Evolutionary conservation across 257 asterid genomes (phyloP).

Genomic region (Solanum sejunctum): DNA sequence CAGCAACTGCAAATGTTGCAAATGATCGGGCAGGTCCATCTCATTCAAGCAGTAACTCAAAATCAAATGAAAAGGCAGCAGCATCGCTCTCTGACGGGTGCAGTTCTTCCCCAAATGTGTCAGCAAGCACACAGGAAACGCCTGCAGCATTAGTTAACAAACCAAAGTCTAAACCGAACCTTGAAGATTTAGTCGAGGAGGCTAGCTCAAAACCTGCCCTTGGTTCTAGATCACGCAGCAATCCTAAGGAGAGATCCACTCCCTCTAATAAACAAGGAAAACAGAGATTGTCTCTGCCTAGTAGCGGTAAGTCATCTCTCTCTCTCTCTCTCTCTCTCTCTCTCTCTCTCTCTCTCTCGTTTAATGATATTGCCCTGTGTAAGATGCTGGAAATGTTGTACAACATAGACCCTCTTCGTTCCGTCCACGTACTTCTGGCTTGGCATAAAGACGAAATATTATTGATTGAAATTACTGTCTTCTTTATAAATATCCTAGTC

Average conservation of each 20-base stretch:
- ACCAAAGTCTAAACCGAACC: constrained; percentile 38
- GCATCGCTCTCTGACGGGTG: constrained; percentile 55
- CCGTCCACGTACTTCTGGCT: background rate
- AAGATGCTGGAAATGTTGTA: background rate
- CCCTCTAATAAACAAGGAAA: constrained; percentile 54
- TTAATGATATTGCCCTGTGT: background rate
- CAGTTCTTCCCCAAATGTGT: constrained; percentile 47
- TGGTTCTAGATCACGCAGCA: constrained; percentile 62
- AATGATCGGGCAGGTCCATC: constrained; percentile 38
- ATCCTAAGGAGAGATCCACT: constrained; percentile 73
- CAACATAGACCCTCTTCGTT: background rate
- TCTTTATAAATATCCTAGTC: background rate
- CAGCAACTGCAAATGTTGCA: constrained; percentile 21
- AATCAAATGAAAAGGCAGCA: constrained; percentile 41
- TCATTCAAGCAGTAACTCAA: constrained; percentile 38
- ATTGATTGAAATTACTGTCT: background rate
- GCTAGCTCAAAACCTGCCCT: constrained; percentile 44
- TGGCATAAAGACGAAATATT: background rate
- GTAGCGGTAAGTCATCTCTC: constrained; percentile 42
- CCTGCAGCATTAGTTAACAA: constrained; percentile 12
- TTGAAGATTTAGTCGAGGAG: constrained; percentile 50
- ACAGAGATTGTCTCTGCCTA: constrained; percentile 73
- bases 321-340: constrained; percentile 1
- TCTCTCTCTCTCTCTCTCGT: background rate
- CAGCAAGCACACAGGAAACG: constrained; percentile 38